A percentile compares a stretch with the other conserved stretches of the same genome.
These are phyloP conservation scores for Penicillium antarcticum DNA, from an alignment of 495 filamentous ascomycete species.

Conservation along the genomic window DNA sequence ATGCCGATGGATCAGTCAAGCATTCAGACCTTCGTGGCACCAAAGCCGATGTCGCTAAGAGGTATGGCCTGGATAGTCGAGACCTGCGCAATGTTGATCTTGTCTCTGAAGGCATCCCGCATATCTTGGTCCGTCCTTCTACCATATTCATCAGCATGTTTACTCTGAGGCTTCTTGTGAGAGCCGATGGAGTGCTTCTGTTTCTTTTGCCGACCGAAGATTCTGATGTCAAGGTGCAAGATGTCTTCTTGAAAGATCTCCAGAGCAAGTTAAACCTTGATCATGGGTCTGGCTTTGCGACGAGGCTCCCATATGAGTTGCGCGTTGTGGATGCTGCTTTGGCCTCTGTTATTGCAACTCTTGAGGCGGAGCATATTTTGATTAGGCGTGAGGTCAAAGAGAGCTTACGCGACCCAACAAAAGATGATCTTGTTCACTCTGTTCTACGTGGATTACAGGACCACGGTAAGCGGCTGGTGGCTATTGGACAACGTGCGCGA, in stretches of 20 bases:
- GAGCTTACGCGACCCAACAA: slow-evolving; percentile 16
- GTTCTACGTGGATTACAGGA: slow-evolving; percentile 18
- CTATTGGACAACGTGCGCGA: slow-evolving; percentile 26
- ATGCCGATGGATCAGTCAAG: slow-evolving; percentile 1
- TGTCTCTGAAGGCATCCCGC: slow-evolving; percentile 25
- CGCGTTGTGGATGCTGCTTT: slow-evolving; percentile 78
- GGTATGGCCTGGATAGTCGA: slow-evolving; percentile 20
- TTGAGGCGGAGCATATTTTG: slow-evolving; percentile 28
- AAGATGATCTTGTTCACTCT: slow-evolving; percentile 18
- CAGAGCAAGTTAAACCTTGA: slow-evolving; percentile 60
- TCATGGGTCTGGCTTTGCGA: slow-evolving; percentile 35
- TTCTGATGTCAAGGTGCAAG: slow-evolving; percentile 14
- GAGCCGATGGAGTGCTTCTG: slow-evolving; percentile 22
- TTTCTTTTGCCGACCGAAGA: slow-evolving; percentile 16
- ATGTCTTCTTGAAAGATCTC: slow-evolving; percentile 33
- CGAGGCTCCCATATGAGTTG: slow-evolving; percentile 64
- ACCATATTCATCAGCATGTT: slow-evolving; percentile 31
- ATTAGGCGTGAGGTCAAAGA: slow-evolving; percentile 13
- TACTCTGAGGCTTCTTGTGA: slow-evolving; percentile 26
- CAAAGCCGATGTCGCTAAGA: slow-evolving; percentile 18
- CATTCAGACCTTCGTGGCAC: slow-evolving; percentile 6
- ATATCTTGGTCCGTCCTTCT: slow-evolving; percentile 26
- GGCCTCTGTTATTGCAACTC: slow-evolving; percentile 51
- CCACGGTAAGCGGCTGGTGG: slow-evolving; percentile 18
- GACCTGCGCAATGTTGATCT: slow-evolving; percentile 29